These are phyloP conservation scores for Bocquillonia castaneifolia DNA, from an alignment of 441 rosid genomes.

Conservation along the genomic window DNA sequence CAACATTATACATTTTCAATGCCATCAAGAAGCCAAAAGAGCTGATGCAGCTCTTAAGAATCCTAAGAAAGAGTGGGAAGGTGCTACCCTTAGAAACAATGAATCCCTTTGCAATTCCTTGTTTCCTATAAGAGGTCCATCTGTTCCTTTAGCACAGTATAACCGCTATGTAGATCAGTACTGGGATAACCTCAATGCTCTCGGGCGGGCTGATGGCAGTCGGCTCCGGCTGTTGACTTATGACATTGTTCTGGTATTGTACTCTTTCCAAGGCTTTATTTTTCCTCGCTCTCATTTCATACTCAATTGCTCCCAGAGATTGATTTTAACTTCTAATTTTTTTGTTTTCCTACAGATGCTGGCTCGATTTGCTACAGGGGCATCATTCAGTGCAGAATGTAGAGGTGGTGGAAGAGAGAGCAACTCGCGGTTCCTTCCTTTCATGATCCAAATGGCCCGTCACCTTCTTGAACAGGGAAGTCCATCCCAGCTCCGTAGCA, in stretches of 20 bases:
- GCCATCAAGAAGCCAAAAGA: slow-evolving; percentile 99
- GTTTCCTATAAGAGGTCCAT: slow-evolving; percentile 94
- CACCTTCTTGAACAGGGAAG: slow-evolving; percentile 98
- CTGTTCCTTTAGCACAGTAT: slow-evolving; percentile 76
- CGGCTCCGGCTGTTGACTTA: slow-evolving; percentile 92
- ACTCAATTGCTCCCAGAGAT: background rate
- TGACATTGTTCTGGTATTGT: slow-evolving; percentile 89
- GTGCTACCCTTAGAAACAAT: slow-evolving; percentile 94
- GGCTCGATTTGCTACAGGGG: slow-evolving; percentile 99
- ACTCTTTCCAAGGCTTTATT: background rate
- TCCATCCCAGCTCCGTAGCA: slow-evolving; percentile 65
- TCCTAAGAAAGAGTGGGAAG: slow-evolving; percentile 99
- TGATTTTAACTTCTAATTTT: background rate
- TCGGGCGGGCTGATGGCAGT: slow-evolving; percentile 97
- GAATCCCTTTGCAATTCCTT: slow-evolving; percentile 98
- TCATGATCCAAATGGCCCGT: slow-evolving; percentile 97
- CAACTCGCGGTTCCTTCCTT: slow-evolving; percentile 95
- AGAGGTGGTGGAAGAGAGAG: slow-evolving; percentile 99
- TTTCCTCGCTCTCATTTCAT: background rate
- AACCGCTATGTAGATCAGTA: slow-evolving; percentile 86
- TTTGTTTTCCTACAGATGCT: slow-evolving; percentile 61
- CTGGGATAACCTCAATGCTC: slow-evolving; percentile 97
- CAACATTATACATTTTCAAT: slow-evolving; percentile 96
- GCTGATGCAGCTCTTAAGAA: slow-evolving; percentile 95
- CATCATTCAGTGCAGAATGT: slow-evolving; percentile 82